Percentiles rank a stretch among this genome's conserved stretches.
phyloP scores from a whole-genome alignment of 2,329 filamentous ascomycete species.

The Hypoxylon sp. region DNA sequence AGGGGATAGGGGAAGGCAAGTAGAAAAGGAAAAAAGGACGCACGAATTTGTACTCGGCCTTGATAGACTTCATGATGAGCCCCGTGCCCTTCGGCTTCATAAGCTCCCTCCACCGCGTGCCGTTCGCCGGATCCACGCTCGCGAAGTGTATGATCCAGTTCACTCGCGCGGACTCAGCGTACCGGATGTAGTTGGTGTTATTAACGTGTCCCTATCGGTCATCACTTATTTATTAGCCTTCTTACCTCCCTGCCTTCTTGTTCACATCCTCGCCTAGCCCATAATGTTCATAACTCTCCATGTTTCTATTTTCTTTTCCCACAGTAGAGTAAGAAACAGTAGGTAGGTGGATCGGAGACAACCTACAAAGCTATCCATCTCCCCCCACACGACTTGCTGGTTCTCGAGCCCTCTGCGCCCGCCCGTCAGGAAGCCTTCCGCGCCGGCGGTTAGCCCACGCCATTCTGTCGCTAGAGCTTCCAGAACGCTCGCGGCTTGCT shows the following conservation, averaged over 20 bases:
- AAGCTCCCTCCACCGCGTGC: constrained; percentile 76
- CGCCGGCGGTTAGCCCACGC: constrained; percentile 63
- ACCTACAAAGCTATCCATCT: constrained; percentile 76
- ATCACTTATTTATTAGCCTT: constrained; percentile 59
- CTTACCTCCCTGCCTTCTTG: constrained; percentile 63
- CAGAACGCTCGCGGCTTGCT: constrained; percentile 72
- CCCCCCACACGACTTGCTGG: constrained; percentile 65
- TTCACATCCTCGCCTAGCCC: background rate
- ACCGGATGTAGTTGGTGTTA: constrained; percentile 86
- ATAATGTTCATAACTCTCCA: background rate
- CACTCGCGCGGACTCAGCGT: constrained; percentile 84
- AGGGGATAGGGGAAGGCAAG: constrained; percentile 1
- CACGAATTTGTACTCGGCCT: constrained; percentile 90
- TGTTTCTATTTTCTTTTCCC: background rate
- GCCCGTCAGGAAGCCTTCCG: constrained; percentile 50
- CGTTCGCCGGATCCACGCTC: constrained; percentile 72
- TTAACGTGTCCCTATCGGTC: constrained; percentile 77
- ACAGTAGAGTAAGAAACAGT: background rate
- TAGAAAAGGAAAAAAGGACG: constrained; percentile 53
- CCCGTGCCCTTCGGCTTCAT: constrained; percentile 77
- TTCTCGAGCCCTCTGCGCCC: constrained; percentile 44
- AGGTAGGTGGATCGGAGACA: constrained; percentile 5
- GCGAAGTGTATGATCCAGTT: constrained; percentile 84
- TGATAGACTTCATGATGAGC: constrained; percentile 84
- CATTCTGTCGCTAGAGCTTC: constrained; percentile 73